Evolutionary conservation across 2,329 filamentous ascomycete genomes (phyloP), one percentile per base, ranked within the genome.

Genomic region (Aspergillus sp.): DNA sequence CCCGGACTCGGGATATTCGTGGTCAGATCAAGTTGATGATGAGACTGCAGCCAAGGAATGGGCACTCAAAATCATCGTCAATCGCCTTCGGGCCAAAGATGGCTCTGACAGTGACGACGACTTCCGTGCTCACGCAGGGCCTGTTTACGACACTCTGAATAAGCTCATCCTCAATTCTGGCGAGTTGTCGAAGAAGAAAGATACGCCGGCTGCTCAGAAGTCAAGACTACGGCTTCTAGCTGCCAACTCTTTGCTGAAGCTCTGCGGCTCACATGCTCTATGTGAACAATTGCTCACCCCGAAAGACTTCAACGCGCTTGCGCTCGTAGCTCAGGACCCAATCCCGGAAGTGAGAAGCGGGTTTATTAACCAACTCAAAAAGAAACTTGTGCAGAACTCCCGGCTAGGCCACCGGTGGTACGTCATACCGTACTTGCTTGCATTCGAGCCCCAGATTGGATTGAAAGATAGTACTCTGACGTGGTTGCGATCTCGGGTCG

Each of bases 371-470:
- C 92, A 93, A 66, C 79, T 99, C 41, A 95, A 96, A 75, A 97
- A 96, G 75, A 74, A 73, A 56, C 63, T 77, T 17, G 70, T 72
- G n/a, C 74, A 76, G 59, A 69, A 66, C n/a, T 66, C 73, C 5
- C 93, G 96, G 68, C 84, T 98, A 4, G 89, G 89, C 9, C 85
- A 89, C 53, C 87, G 93, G 9, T 99, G 96, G 81, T 95, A 96
- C 73, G 89, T 91, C 0, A 88, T 96, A 41, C 82, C 96, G 5
- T 98, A 97, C 77, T 78, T 98, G 43, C 89, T 92, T 32, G 93
- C 95, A 1, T 97, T 95, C 71, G 95, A 99, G 75, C 95, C 93
- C 0, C 83, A 86, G 38, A 71, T 78, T n/a, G 83, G 85, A 15
- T 84, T 96, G 70, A 90, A 88, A 71, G 85, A 85, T 49, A 85